Conservation (phyloP, 305 asterid genomes). For the Fraxinus baroniana region DNA sequence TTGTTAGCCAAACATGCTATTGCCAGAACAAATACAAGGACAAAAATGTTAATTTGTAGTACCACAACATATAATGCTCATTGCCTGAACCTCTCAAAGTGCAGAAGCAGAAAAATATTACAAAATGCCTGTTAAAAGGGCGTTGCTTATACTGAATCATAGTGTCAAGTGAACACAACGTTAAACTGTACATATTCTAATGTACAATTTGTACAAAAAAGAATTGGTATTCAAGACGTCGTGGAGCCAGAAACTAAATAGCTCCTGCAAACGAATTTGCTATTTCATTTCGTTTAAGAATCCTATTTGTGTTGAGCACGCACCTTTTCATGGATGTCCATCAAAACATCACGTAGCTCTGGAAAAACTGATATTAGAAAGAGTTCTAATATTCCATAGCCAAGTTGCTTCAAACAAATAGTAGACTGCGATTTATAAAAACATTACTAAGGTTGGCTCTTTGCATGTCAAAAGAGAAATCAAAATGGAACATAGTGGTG, state of each 20-base stretch:
- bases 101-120: neutral
- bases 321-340: slow-evolving; percentile 71
- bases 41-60: neutral
- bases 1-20: neutral
- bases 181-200: neutral
- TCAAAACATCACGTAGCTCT: slow-evolving; percentile 67
- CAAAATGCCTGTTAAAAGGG: neutral
- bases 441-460: neutral
- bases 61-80: neutral
- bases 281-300: neutral
- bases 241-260: neutral
- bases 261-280: neutral
- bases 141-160: neutral
- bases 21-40: neutral
- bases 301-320: slow-evolving; percentile 44
- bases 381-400: slow-evolving; percentile 75
- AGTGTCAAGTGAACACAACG: neutral
- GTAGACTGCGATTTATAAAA: slow-evolving; percentile 50
- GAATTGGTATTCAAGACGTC: neutral
- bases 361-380: slow-evolving; percentile 69
- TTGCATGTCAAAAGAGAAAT: neutral
- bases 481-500: neutral
- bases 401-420: slow-evolving; percentile 81
- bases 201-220: neutral
- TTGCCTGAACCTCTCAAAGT: neutral